These are phyloP conservation scores for Dryas integrifolia DNA, from an alignment of 331 rosid species.

Conservation along the genomic window DNA sequence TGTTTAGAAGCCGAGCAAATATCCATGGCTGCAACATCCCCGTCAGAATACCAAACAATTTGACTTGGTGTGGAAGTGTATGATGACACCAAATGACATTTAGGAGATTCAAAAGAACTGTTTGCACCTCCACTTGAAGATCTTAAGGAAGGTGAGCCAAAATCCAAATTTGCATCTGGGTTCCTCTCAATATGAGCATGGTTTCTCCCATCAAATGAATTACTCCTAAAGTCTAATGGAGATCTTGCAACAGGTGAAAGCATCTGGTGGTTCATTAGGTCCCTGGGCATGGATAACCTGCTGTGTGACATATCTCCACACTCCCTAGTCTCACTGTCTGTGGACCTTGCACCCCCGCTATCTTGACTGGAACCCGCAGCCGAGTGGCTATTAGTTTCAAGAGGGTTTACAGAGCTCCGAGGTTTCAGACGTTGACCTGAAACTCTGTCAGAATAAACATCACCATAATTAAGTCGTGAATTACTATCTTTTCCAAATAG, in stretches of 20 bases:
- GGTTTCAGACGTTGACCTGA: constrained; percentile 38
- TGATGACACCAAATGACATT: constrained; percentile 47
- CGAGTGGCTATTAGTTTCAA: constrained; percentile 37
- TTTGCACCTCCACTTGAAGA: constrained; percentile 57
- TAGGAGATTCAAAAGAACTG: constrained; percentile 60
- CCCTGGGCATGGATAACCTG: constrained; percentile 59
- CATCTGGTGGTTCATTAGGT: constrained; percentile 49
- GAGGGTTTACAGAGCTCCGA: constrained; percentile 37
- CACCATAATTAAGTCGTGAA: constrained; percentile 38
- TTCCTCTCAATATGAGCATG: constrained; percentile 53
- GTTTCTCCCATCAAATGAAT: constrained; percentile 65
- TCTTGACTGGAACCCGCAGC: constrained; percentile 48
- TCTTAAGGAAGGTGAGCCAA: constrained; percentile 53
- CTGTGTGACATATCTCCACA: constrained; percentile 51
- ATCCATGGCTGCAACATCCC: constrained; percentile 83
- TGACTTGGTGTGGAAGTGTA: constrained; percentile 46
- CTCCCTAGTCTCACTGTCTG: constrained; percentile 44
- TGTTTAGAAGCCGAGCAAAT: constrained; percentile 80
- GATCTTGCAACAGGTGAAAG: constrained; percentile 60
- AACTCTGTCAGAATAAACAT: constrained; percentile 39
- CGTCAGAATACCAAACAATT: constrained; percentile 69
- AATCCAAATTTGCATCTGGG: constrained; percentile 49
- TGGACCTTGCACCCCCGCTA: constrained; percentile 52
- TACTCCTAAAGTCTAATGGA: constrained; percentile 50
- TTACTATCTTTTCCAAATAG: constrained; percentile 43